Evolutionary conservation across 2,329 filamentous ascomycete species (phyloP).

Genomic region (Ceratocystis alfenasii): DNA sequence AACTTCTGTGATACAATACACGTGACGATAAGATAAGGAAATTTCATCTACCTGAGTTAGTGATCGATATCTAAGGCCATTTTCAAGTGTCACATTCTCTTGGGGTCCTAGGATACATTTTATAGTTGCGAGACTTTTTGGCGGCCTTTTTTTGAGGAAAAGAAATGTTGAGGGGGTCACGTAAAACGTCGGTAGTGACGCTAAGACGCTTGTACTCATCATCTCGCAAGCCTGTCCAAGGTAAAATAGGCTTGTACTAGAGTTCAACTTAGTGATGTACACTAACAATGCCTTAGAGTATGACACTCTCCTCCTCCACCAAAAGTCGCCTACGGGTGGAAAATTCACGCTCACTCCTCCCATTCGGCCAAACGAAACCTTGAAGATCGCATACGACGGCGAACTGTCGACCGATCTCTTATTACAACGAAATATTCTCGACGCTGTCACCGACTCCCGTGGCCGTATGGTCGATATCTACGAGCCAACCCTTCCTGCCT

Average conservation of each 20-base stretch:
- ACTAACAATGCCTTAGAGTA: slow-evolving; percentile 28
- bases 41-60: slow-evolving; percentile 7
- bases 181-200: neutral
- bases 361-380: slow-evolving; percentile 27
- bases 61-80: too few relatives aligned
- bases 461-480: slow-evolving; percentile 44
- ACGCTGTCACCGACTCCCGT: slow-evolving; percentile 43
- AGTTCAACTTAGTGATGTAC: neutral
- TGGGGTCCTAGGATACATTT: too few relatives aligned
- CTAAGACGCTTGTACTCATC: slow-evolving; percentile 16
- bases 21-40: slow-evolving; percentile 21
- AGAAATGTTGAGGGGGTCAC: neutral
- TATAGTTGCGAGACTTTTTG: neutral
- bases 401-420: slow-evolving; percentile 42
- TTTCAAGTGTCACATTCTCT: too few relatives aligned
- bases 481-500: slow-evolving; percentile 59
- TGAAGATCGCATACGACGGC: slow-evolving; percentile 36
- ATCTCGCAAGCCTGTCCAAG: slow-evolving; percentile 16
- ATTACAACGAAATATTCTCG: slow-evolving; percentile 50
- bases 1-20: neutral
- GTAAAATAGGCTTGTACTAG: neutral
- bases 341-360: slow-evolving; percentile 33
- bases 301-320: slow-evolving; percentile 34
- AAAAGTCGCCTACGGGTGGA: slow-evolving; percentile 28
- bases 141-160: neutral